Evolutionary conservation across 139 green algal genomes (phyloP), one percentile per base, ranked within the genome.

Genomic region (Ettlia oleoabundans): DNA sequence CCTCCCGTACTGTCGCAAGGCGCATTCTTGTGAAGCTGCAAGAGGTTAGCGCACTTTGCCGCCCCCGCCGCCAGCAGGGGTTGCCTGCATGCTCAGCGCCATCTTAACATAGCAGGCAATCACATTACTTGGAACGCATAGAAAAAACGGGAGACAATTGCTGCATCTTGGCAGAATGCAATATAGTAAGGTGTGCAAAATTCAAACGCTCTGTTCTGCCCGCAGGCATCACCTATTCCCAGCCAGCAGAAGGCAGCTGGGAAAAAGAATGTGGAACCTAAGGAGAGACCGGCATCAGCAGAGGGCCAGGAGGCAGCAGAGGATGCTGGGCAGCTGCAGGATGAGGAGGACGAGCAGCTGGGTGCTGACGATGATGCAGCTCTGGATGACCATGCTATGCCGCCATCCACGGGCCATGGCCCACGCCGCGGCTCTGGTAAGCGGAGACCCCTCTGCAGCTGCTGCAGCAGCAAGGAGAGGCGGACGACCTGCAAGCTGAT

Each of bases 371-470:
- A 32, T 13, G 64, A 43, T n/a, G 64, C 33, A 41, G 64, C 64
- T 42, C 24, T 76, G 24, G 40, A 76, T 10, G 68, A 76, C 18
- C 68, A 76, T 26, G 68, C 68, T 28, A 61, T 76, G 41, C 68
- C 40, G 41, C 68, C 37, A 26, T 76, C 68, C 30, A n/a, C 68
- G 13, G 68, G 28, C 68, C 41, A 10, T 8, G 2, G 18, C 15
- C 7, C 15, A 0, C 66, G 66, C 10, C 68, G 68, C 22, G 5
- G 1, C 26, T n/a, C n/a, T n/a, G n/a, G n/a, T n/a, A n/a, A 58
- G 68, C 18, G 19, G 37, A 4, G 35, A 35, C 10, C 65, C 28
- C 66, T 21, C 38, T 41, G 26, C 15, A 58, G 26, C 40, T n/a
- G 19, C 26, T 15, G 26, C 42, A 58, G 41, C 24, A 6, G 63